A percentile compares a stretch with the other conserved stretches of the same genome.
Evolutionary conservation across 1,284 basidiomycete genomes (phyloP).

Genomic region (Ganoderma lucidum): DNA sequence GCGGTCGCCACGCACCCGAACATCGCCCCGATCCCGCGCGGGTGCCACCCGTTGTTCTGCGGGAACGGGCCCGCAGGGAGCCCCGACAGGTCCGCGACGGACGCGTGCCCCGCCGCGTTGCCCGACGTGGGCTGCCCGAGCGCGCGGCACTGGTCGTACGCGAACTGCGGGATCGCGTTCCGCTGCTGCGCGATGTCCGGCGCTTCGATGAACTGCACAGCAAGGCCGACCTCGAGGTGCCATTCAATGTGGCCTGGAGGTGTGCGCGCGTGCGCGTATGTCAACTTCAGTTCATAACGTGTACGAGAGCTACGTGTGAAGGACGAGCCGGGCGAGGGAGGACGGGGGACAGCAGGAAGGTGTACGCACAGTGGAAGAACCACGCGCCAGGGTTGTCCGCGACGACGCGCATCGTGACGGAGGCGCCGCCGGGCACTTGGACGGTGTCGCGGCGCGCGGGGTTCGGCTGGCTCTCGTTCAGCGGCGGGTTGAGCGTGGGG

Average conservation of each 20-base stretch:
- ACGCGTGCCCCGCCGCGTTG: constrained; percentile 82
- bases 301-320: not conserved
- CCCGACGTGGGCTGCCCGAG: constrained; percentile 69
- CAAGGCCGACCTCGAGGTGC: constrained; percentile 84
- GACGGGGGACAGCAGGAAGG: not conserved
- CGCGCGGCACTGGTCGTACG: constrained; percentile 78
- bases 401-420: constrained; percentile 71
- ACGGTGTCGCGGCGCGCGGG: constrained; percentile 88
- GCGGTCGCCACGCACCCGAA: constrained; percentile 86
- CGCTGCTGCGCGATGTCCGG: constrained; percentile 67
- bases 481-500: constrained; percentile 81
- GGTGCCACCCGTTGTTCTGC: constrained; percentile 81
- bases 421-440: constrained; percentile 65
- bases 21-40: constrained; percentile 86
- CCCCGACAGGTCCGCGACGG: constrained; percentile 68
- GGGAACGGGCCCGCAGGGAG: constrained; percentile 71
- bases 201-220: constrained; percentile 81
- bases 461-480: constrained; percentile 79
- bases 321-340: not conserved
- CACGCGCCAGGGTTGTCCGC: constrained; percentile 89
- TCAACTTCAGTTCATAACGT: not conserved
- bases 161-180: constrained; percentile 53
- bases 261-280: not conserved
- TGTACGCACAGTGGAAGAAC: constrained; percentile 77
- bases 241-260: constrained; percentile 80